These are phyloP conservation scores for Phytopythium cucurbitacearum DNA, from an alignment of 352 stramenopile species.

Conservation along the genomic window DNA sequence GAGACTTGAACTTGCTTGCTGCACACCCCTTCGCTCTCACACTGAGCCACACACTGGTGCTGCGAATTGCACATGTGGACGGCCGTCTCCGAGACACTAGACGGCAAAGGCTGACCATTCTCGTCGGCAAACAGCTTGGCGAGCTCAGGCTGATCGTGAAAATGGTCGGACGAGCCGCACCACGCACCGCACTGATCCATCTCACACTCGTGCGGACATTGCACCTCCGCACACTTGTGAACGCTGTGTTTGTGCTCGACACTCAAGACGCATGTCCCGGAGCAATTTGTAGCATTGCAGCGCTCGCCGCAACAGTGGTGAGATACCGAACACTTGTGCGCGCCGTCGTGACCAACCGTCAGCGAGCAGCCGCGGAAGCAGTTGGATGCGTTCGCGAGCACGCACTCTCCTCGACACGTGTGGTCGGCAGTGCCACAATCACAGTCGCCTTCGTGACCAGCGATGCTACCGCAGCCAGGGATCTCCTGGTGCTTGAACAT, in stretches of 20 bases:
- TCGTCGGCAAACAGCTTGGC: conserved; percentile 17
- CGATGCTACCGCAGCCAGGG: conserved; percentile 18
- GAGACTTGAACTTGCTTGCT: conserved; percentile 25
- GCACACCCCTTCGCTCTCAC: conserved; percentile 32
- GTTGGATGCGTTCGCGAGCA: conserved; percentile 21
- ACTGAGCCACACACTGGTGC: conserved; percentile 22
- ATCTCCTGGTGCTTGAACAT: conserved; percentile 7
- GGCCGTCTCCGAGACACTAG: not conserved
- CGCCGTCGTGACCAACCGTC: conserved; percentile 17
- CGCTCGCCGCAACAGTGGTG: conserved; percentile 22
- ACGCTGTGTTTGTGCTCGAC: conserved; percentile 19
- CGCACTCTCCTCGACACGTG: conserved; percentile 25
- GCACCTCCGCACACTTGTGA: conserved; percentile 29
- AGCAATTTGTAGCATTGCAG: conserved; percentile 28
- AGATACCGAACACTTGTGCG: conserved; percentile 31
- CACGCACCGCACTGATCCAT: conserved; percentile 25
- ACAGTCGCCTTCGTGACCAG: conserved; percentile 32
- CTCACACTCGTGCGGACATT: conserved; percentile 27
- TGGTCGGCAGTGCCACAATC: conserved; percentile 34
- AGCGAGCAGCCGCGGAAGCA: conserved; percentile 24
- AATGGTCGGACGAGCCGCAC: conserved; percentile 32
- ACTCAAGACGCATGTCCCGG: conserved; percentile 24
- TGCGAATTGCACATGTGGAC: conserved; percentile 24
- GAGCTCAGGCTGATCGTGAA: conserved; percentile 22
- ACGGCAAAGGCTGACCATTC: conserved; percentile 4